Base-by-base conservation (phyloP, 2,329 filamentous ascomycete genomes). In the Drechmeria coniospora region DNA sequence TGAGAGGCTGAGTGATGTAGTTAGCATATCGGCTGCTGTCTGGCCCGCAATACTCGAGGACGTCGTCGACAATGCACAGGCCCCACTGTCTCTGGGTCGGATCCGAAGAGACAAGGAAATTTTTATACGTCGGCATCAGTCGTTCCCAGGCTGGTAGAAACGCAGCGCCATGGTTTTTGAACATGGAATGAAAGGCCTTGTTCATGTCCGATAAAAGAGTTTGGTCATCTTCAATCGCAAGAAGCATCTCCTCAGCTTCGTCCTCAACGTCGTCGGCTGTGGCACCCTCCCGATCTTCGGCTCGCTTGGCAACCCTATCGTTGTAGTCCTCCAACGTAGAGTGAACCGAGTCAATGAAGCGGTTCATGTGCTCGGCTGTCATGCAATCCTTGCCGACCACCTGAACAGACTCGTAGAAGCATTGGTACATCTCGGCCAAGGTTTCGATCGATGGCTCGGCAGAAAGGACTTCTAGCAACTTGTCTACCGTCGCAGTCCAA, bases 161-260 rank as follows among this genome's bases (percentile, higher is more conserved):
- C 8, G 68, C 61, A 8, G 74, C 65, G 15, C 82, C 81, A 50
- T 94, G 84, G 58, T 93, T 86, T 64, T 95, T 95, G 68, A 98
- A 98, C 39, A 98, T 83, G 34, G 84, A 87, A 56, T 98, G 90
- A 68, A 92, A 98, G 1, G 90, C 87, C 64, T 98, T 98, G 71
- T 98, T 98, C 90, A 98, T 98, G 48, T 98, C 90, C 2, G 86
- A 93, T 23, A 98, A 68, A 12, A 98, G 66, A 14, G 84, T 93
- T 56, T 95, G 87, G 49, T 98, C 90, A 41, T 98, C 90, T 52
- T 98, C 90, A 26, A 98, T 86, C 9, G 87, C 90, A 42, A 92
- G 79, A 18, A 92, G 65, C 24, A 77, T 71, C 28, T 94, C 87
- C 41, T 94, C 80, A 11, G 77, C 77, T 33, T 90, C 77, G 44